These are phyloP conservation scores for Quercus gilva DNA, from an alignment of 306 rosid genomes.

Conservation along the genomic window DNA sequence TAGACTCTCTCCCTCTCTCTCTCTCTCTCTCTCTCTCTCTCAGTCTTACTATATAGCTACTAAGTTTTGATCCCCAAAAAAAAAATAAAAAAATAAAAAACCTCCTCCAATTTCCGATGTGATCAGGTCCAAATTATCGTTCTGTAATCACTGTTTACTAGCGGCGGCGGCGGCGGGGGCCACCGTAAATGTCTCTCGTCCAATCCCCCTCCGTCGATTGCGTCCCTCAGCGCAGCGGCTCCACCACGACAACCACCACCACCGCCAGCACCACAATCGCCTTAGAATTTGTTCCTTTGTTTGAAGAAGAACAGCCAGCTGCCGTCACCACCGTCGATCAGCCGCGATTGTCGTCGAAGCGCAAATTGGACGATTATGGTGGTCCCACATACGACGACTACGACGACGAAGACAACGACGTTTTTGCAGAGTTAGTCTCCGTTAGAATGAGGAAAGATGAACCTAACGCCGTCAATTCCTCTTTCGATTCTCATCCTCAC, in stretches of 20 bases:
- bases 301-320: too few relatives aligned
- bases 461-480: slow-evolving; percentile 44
- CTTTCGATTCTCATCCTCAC: slow-evolving; percentile 5
- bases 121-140: background rate
- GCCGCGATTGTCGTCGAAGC: slow-evolving; percentile 51
- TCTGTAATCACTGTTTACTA: slow-evolving; percentile 22
- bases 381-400: slow-evolving; percentile 46
- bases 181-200: slow-evolving; percentile 66
- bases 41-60: background rate
- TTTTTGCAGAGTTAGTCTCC: slow-evolving; percentile 47
- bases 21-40: background rate
- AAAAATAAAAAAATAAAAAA: too few relatives aligned
- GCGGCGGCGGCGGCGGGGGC: slow-evolving; percentile 30
- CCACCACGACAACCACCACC: background rate
- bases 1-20: background rate
- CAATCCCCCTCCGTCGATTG: slow-evolving; percentile 52
- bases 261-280: background rate
- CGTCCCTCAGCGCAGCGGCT: slow-evolving; percentile 39
- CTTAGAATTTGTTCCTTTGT: too few relatives aligned
- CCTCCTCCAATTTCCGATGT: slow-evolving; percentile 9
- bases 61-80: too few relatives aligned
- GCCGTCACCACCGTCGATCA: slow-evolving; percentile 22
- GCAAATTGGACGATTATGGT: slow-evolving; percentile 67
- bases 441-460: slow-evolving; percentile 71
- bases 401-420: slow-evolving; percentile 37